These are phyloP conservation scores for Coemansia sp. DNA, from an alignment of 192 early-diverging fungal genomes.

Conservation along the genomic window DNA sequence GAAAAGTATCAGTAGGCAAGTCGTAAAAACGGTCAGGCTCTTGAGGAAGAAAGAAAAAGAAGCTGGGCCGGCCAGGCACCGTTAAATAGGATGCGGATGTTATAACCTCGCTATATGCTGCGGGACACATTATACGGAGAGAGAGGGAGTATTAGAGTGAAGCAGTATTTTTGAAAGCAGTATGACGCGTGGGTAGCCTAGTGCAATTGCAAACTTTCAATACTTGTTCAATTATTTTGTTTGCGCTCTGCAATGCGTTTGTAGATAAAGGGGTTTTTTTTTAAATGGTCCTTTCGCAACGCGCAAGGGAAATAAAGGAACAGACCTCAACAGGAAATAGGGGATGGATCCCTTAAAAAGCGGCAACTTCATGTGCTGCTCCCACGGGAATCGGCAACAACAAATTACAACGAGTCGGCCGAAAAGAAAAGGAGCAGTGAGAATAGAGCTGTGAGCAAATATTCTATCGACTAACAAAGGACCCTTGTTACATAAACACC, in stretches of 20 bases:
- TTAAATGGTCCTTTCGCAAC: neutral
- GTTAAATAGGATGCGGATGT: neutral
- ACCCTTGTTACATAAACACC: neutral
- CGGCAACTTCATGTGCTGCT: neutral
- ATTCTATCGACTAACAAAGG: neutral
- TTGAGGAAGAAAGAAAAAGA: neutral
- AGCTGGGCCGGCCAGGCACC: neutral
- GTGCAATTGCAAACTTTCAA: neutral
- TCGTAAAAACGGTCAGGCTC: neutral
- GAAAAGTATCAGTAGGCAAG: neutral
- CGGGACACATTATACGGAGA: neutral
- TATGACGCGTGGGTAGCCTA: slow-evolving; percentile 5
- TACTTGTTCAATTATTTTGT: neutral
- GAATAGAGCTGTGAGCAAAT: neutral
- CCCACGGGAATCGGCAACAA: neutral
- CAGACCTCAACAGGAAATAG: neutral
- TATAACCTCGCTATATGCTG: neutral
- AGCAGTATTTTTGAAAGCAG: slow-evolving; percentile 7
- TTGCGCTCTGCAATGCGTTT: neutral
- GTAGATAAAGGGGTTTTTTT: neutral
- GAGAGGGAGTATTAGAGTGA: neutral
- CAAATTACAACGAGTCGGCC: neutral
- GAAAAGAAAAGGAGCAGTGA: too few species aligned
- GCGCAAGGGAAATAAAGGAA: neutral
- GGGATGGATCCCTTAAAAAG: neutral